Evolutionary conservation across 495 filamentous ascomycete genomes (phyloP).

Genomic region (Lasiosphaeria miniovina): DNA sequence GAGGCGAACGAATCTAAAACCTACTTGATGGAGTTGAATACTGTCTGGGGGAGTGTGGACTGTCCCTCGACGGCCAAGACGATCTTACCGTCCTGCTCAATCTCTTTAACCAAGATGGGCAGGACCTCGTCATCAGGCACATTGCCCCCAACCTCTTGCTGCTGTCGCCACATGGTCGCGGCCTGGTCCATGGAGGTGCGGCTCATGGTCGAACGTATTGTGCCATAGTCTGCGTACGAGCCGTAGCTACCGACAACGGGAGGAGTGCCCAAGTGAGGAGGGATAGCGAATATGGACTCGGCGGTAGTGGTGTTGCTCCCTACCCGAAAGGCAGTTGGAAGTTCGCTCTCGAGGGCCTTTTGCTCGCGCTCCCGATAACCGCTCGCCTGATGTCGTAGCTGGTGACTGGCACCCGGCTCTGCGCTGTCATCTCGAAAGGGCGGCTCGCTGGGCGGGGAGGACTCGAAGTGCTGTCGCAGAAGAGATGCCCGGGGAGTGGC

Average conservation of each 20-base stretch:
- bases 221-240: slow-evolving; percentile 65
- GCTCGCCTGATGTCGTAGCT: slow-evolving; percentile 8
- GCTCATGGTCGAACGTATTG: slow-evolving; percentile 64
- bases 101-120: slow-evolving; percentile 78
- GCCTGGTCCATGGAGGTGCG: slow-evolving; percentile 69
- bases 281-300: slow-evolving; percentile 56
- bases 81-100: slow-evolving; percentile 84
- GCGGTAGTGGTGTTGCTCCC: slow-evolving; percentile 32
- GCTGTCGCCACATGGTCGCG: slow-evolving; percentile 67
- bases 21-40: slow-evolving; percentile 92
- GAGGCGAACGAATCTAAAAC: slow-evolving; percentile 2
- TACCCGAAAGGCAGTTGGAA: slow-evolving; percentile 31
- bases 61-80: slow-evolving; percentile 82
- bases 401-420: slow-evolving; percentile 23
- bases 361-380: slow-evolving; percentile 39
- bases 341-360: slow-evolving; percentile 39
- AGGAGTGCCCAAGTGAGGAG: slow-evolving; percentile 62
- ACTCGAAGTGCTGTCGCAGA: slow-evolving; percentile 40
- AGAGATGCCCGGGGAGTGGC: slow-evolving; percentile 30
- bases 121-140: slow-evolving; percentile 63
- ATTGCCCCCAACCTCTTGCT: slow-evolving; percentile 52
- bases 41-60: slow-evolving; percentile 89
- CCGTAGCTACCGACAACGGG: slow-evolving; percentile 66
- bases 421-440: slow-evolving; percentile 20
- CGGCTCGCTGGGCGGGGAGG: slow-evolving; percentile 22